Conservation (phyloP, 2,329 filamentous ascomycete genomes). For the Calonectria pseudoturangicola region DNA sequence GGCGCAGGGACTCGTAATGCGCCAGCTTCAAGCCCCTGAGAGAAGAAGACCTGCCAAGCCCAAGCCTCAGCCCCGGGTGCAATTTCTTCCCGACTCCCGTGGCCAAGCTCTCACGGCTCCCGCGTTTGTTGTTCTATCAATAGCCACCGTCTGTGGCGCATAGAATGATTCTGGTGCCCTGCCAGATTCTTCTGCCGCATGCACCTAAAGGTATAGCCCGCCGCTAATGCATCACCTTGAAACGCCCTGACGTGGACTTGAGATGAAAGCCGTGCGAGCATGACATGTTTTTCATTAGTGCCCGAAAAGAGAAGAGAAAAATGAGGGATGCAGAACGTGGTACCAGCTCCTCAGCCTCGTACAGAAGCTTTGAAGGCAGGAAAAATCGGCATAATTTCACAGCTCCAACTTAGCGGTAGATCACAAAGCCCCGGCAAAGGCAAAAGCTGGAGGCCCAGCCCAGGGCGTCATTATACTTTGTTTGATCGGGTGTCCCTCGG, state of each 20-base stretch:
- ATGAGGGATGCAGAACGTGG: neutral
- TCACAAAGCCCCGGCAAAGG: neutral
- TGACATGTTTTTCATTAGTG: neutral
- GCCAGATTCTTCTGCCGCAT: neutral
- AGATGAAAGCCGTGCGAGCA: neutral
- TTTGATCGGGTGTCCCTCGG: neutral
- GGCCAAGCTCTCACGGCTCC: neutral
- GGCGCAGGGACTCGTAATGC: neutral
- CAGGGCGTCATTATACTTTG: constrained; percentile 7
- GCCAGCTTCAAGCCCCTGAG: neutral
- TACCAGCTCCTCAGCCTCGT: neutral
- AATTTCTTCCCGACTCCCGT: neutral
- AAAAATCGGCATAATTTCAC: neutral
- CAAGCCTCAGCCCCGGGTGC: neutral
- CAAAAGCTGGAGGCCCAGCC: neutral
- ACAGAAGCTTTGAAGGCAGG: neutral
- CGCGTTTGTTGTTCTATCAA: constrained; percentile 10
- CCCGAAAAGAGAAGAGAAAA: neutral
- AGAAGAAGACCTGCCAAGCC: neutral
- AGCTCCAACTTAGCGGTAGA: neutral
- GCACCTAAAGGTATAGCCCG: neutral
- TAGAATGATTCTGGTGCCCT: constrained; percentile 5
- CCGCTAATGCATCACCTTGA: neutral
- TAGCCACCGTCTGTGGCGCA: neutral
- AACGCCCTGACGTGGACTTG: neutral